Evolutionary conservation across 805 yeast genomes (phyloP).

Genomic region (Torulaspora franciscae): DNA sequence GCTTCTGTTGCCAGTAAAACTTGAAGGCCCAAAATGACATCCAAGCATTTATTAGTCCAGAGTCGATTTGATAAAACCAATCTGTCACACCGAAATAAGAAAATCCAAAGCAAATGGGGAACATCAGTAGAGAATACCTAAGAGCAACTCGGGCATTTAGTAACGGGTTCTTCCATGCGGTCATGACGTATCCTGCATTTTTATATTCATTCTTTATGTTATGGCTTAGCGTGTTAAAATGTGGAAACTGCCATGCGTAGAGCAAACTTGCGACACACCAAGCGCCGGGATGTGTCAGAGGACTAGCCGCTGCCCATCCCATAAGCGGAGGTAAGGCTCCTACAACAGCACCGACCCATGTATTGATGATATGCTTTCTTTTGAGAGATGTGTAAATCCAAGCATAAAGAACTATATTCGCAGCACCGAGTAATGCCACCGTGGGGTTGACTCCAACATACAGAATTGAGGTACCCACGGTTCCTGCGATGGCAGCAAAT

Average conservation of each 20-base stretch:
- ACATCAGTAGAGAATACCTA: slow-evolving; percentile 86
- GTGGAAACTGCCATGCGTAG: slow-evolving; percentile 99
- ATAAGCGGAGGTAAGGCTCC: slow-evolving; percentile 98
- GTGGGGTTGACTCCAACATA: slow-evolving; percentile 79
- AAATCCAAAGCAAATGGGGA: slow-evolving; percentile 84
- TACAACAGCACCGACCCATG: slow-evolving; percentile 99
- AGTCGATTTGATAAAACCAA: slow-evolving; percentile 72
- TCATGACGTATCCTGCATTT: slow-evolving; percentile 95
- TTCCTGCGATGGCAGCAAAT: slow-evolving; percentile 74
- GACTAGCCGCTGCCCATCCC: slow-evolving; percentile 97
- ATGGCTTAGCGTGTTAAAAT: slow-evolving; percentile 88
- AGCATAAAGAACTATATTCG: slow-evolving; percentile 77
- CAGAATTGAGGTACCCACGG: slow-evolving; percentile 62
- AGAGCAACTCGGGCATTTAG: slow-evolving; percentile 91
- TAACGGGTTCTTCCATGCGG: slow-evolving; percentile 87
- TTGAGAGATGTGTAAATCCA: slow-evolving; percentile 91
- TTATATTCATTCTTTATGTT: slow-evolving; percentile 83
- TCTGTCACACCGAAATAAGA: slow-evolving; percentile 79
- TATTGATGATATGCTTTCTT: slow-evolving; percentile 76
- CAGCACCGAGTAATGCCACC: slow-evolving; percentile 74
- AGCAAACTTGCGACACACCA: slow-evolving; percentile 88
- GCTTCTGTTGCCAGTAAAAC: slow-evolving; percentile 81
- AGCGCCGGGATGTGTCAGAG: slow-evolving; percentile 80
- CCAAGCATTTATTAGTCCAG: slow-evolving; percentile 82
- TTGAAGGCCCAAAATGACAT: slow-evolving; percentile 68